A percentile compares a stretch with the other conserved stretches of the same genome.
phyloP scores from a whole-genome alignment of 208 protist genomes.

The Acanthamoeba divionensis region DNA sequence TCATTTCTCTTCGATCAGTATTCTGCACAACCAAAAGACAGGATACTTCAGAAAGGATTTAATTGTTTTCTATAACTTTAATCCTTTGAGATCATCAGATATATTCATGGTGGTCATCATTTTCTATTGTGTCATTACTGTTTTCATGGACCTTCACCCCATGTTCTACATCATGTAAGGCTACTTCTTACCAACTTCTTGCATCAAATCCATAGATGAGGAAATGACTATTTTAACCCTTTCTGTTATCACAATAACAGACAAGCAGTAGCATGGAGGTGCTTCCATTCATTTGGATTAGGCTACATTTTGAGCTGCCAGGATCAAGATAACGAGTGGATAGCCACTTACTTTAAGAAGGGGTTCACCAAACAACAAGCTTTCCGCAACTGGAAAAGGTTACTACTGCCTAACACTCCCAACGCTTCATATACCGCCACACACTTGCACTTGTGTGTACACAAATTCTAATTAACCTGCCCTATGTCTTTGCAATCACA shows the following conservation, averaged over 20 bases:
- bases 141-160: constrained; percentile 76
- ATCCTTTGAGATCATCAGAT: constrained; percentile 77
- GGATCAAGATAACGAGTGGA: constrained; percentile 82
- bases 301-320: constrained; percentile 83
- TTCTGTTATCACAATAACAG: constrained; percentile 37
- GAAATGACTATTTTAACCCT: background rate
- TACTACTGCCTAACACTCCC: constrained; percentile 84
- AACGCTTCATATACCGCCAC: constrained; percentile 50
- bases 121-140: constrained; percentile 74
- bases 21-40: background rate
- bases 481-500: background rate
- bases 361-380: constrained; percentile 75
- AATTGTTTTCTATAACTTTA: constrained; percentile 84
- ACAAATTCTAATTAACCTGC: background rate
- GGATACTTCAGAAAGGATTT: constrained; percentile 71
- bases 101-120: constrained; percentile 81
- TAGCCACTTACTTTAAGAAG: constrained; percentile 73
- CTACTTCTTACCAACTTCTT: background rate
- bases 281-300: constrained; percentile 82
- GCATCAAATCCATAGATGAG: background rate
- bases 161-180: constrained; percentile 66
- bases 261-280: constrained; percentile 85
- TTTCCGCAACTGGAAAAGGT: constrained; percentile 89
- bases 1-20: background rate
- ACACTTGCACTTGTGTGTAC: background rate